Conservation (phyloP, 2,329 filamentous ascomycete species). For the Paramyrothecium roridum region DNA sequence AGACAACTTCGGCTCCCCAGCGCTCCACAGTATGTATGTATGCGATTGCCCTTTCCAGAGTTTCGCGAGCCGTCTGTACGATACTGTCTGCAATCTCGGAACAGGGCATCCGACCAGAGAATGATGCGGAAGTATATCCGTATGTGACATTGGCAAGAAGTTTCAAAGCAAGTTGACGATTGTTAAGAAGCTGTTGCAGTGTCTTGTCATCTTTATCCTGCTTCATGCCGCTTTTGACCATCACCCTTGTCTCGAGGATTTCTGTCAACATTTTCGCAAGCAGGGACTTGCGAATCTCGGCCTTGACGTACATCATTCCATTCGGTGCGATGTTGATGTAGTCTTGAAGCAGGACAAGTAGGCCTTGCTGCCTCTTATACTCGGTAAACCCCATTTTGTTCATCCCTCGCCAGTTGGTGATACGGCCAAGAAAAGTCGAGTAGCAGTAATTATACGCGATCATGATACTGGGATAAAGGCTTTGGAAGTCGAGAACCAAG, state of each 20-base stretch:
- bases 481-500: slow-evolving; percentile 92
- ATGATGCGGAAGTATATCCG: slow-evolving; percentile 94
- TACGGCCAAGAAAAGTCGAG: slow-evolving; percentile 87
- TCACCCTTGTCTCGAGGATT: slow-evolving; percentile 91
- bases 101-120: slow-evolving; percentile 96
- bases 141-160: slow-evolving; percentile 99
- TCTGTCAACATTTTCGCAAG: slow-evolving; percentile 96
- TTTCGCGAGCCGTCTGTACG: slow-evolving; percentile 92
- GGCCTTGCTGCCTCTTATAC: slow-evolving; percentile 71
- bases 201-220: slow-evolving; percentile 82
- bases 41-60: slow-evolving; percentile 88
- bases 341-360: slow-evolving; percentile 76
- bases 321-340: slow-evolving; percentile 92
- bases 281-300: slow-evolving; percentile 81
- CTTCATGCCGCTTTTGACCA: slow-evolving; percentile 98
- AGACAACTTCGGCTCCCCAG: slow-evolving; percentile 96
- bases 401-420: slow-evolving; percentile 81
- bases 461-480: slow-evolving; percentile 95
- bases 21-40: slow-evolving; percentile 82
- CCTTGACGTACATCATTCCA: slow-evolving; percentile 91
- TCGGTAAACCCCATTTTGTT: slow-evolving; percentile 95
- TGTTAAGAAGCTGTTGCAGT: slow-evolving; percentile 84
- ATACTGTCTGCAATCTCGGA: slow-evolving; percentile 98
- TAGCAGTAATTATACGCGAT: slow-evolving; percentile 99
- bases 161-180: slow-evolving; percentile 89